Evolutionary conservation across 2,329 filamentous ascomycete genomes (phyloP).

Genomic region (Diplodia mutila): DNA sequence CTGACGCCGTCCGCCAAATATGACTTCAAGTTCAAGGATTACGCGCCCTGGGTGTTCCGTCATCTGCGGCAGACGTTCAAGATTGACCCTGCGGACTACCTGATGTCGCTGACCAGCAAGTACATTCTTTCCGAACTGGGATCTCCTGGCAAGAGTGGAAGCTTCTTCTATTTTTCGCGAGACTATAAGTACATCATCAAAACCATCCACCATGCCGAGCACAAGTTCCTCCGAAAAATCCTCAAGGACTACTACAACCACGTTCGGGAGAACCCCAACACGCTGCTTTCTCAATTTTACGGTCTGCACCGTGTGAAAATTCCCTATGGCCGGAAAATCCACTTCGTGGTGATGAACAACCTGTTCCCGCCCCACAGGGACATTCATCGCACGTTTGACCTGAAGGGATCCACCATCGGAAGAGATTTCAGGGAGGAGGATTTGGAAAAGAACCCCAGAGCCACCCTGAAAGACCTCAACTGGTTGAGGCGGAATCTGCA

Average conservation of each 20-base stretch:
- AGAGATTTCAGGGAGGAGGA: slow-evolving; percentile 90
- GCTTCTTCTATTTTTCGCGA: slow-evolving; percentile 98
- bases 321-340: slow-evolving; percentile 96
- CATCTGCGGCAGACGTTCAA: slow-evolving; percentile 85
- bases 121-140: slow-evolving; percentile 97
- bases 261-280: slow-evolving; percentile 92
- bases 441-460: slow-evolving; percentile 83
- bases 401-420: slow-evolving; percentile 95
- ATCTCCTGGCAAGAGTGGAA: slow-evolving; percentile 96
- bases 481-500: slow-evolving; percentile 87
- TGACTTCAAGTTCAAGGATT: slow-evolving; percentile 99
- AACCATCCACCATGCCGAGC: slow-evolving; percentile 94
- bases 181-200: slow-evolving; percentile 99
- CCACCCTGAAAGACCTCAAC: slow-evolving; percentile 94
- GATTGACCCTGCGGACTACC: slow-evolving; percentile 93
- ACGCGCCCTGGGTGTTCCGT: slow-evolving; percentile 99
- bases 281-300: slow-evolving; percentile 95
- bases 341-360: slow-evolving; percentile 99
- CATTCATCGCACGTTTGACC: slow-evolving; percentile 94
- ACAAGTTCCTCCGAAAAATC: slow-evolving; percentile 83
- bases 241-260: slow-evolving; percentile 92
- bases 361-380: slow-evolving; percentile 96
- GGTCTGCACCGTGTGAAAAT: slow-evolving; percentile 97
- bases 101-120: slow-evolving; percentile 97
- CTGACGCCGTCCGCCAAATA: slow-evolving; percentile 97